Percentiles rank a stretch among this genome's conserved stretches.
phyloP scores from a whole-genome alignment of 305 asterid species.

The Solanum hybrid region DNA sequence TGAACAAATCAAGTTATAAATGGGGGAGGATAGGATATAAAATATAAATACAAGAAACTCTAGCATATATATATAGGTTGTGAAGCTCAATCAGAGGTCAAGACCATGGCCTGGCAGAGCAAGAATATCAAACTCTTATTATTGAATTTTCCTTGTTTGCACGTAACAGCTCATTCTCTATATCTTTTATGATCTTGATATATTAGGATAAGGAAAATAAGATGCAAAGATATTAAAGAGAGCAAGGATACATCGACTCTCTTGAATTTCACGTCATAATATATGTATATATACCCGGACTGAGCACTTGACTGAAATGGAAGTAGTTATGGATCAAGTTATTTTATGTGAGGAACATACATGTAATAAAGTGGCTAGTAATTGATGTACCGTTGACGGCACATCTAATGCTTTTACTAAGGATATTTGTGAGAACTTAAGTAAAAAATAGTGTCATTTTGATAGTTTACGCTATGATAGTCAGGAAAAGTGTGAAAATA shows the following conservation, averaged over 20 bases:
- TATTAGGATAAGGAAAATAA: not conserved
- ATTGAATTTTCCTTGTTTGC: not conserved
- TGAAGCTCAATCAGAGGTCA: not conserved
- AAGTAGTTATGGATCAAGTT: not conserved
- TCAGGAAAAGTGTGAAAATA: not conserved
- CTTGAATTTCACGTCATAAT: not conserved
- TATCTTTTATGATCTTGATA: not conserved
- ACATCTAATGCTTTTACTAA: not conserved
- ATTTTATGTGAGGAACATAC: not conserved
- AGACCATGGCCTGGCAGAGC: not conserved
- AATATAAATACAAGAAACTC: not conserved
- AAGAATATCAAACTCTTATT: not conserved
- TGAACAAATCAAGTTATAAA: not conserved
- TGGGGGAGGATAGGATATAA: not conserved
- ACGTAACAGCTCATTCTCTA: not conserved
- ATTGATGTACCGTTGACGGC: not conserved
- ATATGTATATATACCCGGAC: not conserved
- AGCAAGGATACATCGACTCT: not conserved
- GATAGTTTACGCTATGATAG: not conserved
- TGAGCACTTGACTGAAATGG: not conserved
- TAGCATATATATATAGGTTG: not conserved
- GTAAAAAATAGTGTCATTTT: not conserved
- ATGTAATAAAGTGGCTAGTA: not conserved
- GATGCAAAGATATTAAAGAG: not conserved
- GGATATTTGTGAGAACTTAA: not conserved